Percentiles rank a stretch among this genome's conserved stretches.
These are phyloP conservation scores for Aspergillus cavernicola DNA, from an alignment of 495 filamentous ascomycete species.

Conservation along the genomic window DNA sequence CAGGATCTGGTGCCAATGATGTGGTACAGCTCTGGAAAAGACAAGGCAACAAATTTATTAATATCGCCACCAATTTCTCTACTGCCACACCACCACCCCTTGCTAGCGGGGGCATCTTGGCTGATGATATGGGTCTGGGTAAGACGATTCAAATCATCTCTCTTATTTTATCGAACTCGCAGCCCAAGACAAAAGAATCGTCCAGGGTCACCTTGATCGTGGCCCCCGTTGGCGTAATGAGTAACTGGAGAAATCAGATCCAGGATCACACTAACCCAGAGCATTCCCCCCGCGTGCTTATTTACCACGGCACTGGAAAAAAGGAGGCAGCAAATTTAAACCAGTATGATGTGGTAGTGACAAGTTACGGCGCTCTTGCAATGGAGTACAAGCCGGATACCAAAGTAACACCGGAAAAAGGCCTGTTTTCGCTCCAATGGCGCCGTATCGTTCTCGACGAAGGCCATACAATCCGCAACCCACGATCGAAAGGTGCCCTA, in stretches of 20 bases:
- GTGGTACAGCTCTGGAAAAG: conserved; percentile 80
- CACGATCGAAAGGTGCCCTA: conserved; percentile 63
- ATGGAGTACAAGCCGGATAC: conserved; percentile 37
- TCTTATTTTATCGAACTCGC: conserved; percentile 63
- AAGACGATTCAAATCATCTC: conserved; percentile 90
- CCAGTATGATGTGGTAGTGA: conserved; percentile 75
- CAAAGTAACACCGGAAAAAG: conserved; percentile 30
- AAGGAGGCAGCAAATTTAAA: conserved; percentile 49
- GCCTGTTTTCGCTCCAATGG: conserved; percentile 68
- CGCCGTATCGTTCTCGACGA: conserved; percentile 83
- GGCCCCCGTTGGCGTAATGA: conserved; percentile 84
- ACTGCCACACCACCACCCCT: conserved; percentile 54
- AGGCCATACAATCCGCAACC: conserved; percentile 81
- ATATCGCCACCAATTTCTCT: conserved; percentile 74
- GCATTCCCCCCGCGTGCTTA: conserved; percentile 58
- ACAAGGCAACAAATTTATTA: conserved; percentile 53
- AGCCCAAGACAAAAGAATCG: conserved; percentile 29
- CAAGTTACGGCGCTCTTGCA: conserved; percentile 68
- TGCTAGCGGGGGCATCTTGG: conserved; percentile 78
- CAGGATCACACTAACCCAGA: conserved; percentile 63
- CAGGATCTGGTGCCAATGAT: conserved; percentile 54
- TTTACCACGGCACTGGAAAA: conserved; percentile 67
- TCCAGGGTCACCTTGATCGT: conserved; percentile 72
- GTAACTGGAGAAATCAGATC: conserved; percentile 86
- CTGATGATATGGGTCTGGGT: conserved; percentile 93